A percentile compares a stretch with the other conserved stretches of the same genome.
Evolutionary conservation across 306 rosid species (phyloP).

Genomic region (Cucumis melo): DNA sequence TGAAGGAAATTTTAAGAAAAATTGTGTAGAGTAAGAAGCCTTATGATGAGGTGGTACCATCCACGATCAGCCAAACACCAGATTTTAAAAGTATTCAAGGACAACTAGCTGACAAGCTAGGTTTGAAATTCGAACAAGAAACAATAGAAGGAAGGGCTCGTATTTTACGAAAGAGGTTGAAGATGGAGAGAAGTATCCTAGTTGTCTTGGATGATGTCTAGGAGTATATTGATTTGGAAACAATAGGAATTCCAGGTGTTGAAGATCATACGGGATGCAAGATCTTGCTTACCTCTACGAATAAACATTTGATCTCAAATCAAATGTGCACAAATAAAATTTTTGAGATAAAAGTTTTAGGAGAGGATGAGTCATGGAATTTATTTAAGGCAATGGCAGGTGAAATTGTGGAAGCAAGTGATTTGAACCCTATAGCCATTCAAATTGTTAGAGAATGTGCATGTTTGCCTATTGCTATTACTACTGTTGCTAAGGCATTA

Average conservation of each 20-base stretch:
- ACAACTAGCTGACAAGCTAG: not conserved
- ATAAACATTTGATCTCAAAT: not conserved
- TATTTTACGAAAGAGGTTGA: not conserved
- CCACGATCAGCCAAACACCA: not conserved
- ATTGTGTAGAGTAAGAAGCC: not conserved
- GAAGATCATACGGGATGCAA: constrained; percentile 11
- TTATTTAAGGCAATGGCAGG: constrained; percentile 14
- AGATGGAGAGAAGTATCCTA: not conserved
- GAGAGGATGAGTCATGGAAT: constrained; percentile 4
- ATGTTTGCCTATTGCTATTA: constrained; percentile 27
- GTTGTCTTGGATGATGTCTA: constrained; percentile 30
- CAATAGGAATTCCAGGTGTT: constrained; percentile 10
- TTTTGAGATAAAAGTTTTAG: not conserved
- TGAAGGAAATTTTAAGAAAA: not conserved
- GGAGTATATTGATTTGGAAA: constrained; percentile 14
- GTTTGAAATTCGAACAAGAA: not conserved
- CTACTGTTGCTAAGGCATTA: constrained; percentile 15
- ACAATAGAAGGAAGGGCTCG: not conserved
- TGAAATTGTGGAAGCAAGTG: too few species aligned
- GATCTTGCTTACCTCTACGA: constrained; percentile 21
- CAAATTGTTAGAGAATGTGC: constrained; percentile 22
- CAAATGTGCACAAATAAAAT: constrained; percentile 8
- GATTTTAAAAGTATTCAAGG: not conserved
- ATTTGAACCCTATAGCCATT: constrained; percentile 1
- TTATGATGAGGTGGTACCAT: not conserved